phyloP scores from a whole-genome alignment of 2,329 filamentous ascomycete genomes.

The Sclerotiophoma versabilis region DNA sequence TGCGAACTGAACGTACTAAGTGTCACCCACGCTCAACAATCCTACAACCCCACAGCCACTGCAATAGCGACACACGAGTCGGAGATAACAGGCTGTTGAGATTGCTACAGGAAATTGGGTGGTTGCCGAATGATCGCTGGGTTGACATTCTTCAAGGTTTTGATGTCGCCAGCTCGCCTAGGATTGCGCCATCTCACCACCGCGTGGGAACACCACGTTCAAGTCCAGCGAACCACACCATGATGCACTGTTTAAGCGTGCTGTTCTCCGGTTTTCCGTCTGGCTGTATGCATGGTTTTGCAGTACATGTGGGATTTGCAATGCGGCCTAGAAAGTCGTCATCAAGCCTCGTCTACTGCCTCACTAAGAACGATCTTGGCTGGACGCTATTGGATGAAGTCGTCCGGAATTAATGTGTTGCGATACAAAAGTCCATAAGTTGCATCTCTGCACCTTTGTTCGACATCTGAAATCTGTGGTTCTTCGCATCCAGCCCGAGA shows the following conservation, averaged over 20 bases:
- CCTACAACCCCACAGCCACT: neutral
- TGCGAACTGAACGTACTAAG: neutral
- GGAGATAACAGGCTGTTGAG: neutral
- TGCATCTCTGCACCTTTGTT: neutral
- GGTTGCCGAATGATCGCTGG: neutral
- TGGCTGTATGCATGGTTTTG: neutral
- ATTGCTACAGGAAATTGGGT: neutral
- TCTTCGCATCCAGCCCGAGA: neutral
- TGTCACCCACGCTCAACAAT: neutral
- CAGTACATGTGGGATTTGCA: constrained; percentile 1
- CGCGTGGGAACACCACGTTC: neutral
- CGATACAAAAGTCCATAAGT: neutral
- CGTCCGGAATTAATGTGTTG: neutral
- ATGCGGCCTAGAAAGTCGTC: constrained; percentile 22
- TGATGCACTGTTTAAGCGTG: neutral
- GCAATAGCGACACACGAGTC: neutral
- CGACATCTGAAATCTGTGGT: too few species aligned
- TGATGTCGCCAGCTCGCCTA: constrained; percentile 25
- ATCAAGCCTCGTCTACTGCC: constrained; percentile 4
- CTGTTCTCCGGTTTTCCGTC: neutral
- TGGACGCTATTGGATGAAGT: neutral
- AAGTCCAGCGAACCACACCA: neutral
- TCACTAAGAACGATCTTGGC: constrained; percentile 15
- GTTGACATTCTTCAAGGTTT: constrained; percentile 16
- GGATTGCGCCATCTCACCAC: constrained; percentile 25